Base-by-base conservation (phyloP, 352 stramenopile species). In the Peronospora destructor region DNA sequence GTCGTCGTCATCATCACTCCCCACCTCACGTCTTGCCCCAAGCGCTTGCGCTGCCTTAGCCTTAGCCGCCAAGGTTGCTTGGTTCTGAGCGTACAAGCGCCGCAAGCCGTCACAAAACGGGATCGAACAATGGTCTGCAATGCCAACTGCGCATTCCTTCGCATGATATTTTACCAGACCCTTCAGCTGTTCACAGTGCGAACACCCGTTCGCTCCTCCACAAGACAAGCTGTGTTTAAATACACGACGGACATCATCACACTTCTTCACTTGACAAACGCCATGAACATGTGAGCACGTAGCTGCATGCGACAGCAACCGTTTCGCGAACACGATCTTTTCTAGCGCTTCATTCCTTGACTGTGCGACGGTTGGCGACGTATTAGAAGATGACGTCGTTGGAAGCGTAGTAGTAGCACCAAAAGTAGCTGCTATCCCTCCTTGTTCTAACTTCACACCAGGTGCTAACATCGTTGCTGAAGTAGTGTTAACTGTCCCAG, bases 211-310 rank as follows among this genome's bases (percentile, higher is more conserved):
- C 8, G 72, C 71, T 1, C 73, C 76, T 35, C 71, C 71, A 46
- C 83, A 94, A 1, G 78, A 87, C 16, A 73, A 63, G 25, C 78
- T 94, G 61, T 94, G 83, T 52, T 91, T 90, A 53, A 94, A 91
- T 26, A 91, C 78, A 1, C 78, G 80, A 5, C 82, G 74, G 19
- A 94, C 80, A 28, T 94, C 83, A 45, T 91, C 80, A 44, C 83
- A 94, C 32, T 90, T 87, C 41, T 88, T 91, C n/a, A 91, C 74
- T 29, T 87, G 73, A 41, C 83, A 94, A 21, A 79, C 41, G 6
- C 80, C 76, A 2, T 80, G 66, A 6, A 64, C 44, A 19, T 87
- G 43, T 19, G 58, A 66, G 48, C 83, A 94, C 3, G 68, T 84
- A 0, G 79, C 77, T 19, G 83, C 76, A 41, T 94, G 83, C 37